A percentile compares a stretch with the other conserved stretches of the same genome.
Conservation (phyloP, 306 rosid genomes). For the Cercis canadensis region DNA sequence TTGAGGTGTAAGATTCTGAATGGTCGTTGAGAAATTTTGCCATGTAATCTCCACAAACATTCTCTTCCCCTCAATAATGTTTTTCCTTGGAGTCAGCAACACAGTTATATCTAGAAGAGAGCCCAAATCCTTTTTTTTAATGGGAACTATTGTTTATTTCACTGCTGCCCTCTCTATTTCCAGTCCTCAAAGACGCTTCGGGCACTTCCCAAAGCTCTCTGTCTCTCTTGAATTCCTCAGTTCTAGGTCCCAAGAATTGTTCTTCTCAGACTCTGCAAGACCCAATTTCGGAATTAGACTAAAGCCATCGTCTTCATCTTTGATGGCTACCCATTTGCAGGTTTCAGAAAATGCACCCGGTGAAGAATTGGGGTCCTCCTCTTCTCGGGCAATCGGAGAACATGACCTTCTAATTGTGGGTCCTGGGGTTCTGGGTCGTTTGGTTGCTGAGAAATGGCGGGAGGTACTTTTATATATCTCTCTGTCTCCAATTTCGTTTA, state of each 20-base stretch:
- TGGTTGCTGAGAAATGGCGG: slow-evolving; percentile 85
- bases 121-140: slow-evolving; percentile 17
- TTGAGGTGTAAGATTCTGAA: too few relatives aligned
- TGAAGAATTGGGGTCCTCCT: slow-evolving; percentile 43
- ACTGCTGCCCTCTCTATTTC: not conserved
- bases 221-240: not conserved
- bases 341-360: slow-evolving; percentile 45
- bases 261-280: not conserved
- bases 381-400: slow-evolving; percentile 55
- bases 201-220: slow-evolving; percentile 28
- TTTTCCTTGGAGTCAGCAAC: too few relatives aligned
- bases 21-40: too few relatives aligned
- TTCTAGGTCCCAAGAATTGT: slow-evolving; percentile 23
- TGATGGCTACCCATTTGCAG: slow-evolving; percentile 66
- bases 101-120: not conserved
- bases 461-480: slow-evolving; percentile 50
- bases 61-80: too few relatives aligned
- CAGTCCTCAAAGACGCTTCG: slow-evolving; percentile 28
- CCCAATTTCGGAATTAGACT: slow-evolving; percentile 23
- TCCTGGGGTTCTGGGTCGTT: slow-evolving; percentile 94
- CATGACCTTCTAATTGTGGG: slow-evolving; percentile 82
- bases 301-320: slow-evolving; percentile 25
- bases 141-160: slow-evolving; percentile 54
- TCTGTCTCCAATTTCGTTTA: not conserved
- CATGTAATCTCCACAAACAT: too few relatives aligned